A percentile compares a stretch with the other conserved stretches of the same genome.
Conservation (phyloP, 192 early-diverging fungal genomes). For the Chytriomyces sp. region DNA sequence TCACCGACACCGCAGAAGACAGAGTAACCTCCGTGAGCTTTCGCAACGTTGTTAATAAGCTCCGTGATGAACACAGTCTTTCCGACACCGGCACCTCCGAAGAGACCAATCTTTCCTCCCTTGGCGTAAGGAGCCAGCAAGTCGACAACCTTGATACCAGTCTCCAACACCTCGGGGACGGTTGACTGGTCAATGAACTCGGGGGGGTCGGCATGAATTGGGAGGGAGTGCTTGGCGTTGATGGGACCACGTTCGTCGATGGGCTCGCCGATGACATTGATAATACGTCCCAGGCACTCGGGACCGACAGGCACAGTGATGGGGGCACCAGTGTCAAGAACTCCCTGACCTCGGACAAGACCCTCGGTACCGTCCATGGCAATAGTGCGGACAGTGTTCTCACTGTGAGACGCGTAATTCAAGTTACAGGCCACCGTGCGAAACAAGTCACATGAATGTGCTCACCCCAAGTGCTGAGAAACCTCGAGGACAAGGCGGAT, state of each 20-base stretch:
- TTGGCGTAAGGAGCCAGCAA: constrained; percentile 92
- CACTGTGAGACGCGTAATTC: constrained; percentile 39
- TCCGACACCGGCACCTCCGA: constrained; percentile 99
- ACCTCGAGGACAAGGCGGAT: constrained; percentile 93
- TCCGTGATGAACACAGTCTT: constrained; percentile 99
- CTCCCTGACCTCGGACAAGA: constrained; percentile 93
- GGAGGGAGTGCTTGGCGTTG: constrained; percentile 79
- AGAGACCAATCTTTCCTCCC: constrained; percentile 99
- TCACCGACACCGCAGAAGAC: constrained; percentile 98
- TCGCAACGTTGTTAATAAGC: constrained; percentile 99
- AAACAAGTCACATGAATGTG: background rate
- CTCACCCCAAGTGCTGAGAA: constrained; percentile 87
- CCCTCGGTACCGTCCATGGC: constrained; percentile 99
- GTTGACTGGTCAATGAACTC: constrained; percentile 96
- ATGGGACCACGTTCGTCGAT: constrained; percentile 98
- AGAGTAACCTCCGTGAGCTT: constrained; percentile 98
- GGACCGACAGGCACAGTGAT: constrained; percentile 91
- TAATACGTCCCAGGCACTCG: constrained; percentile 96
- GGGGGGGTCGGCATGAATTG: constrained; percentile 92
- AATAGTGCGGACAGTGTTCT: constrained; percentile 98
- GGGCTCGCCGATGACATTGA: constrained; percentile 99
- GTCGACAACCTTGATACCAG: constrained; percentile 99
- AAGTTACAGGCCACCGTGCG: background rate
- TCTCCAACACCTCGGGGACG: constrained; percentile 91
- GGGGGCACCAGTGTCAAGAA: constrained; percentile 89